Base-by-base conservation (phyloP, 345 rosid species). In the Linum tenue region DNA sequence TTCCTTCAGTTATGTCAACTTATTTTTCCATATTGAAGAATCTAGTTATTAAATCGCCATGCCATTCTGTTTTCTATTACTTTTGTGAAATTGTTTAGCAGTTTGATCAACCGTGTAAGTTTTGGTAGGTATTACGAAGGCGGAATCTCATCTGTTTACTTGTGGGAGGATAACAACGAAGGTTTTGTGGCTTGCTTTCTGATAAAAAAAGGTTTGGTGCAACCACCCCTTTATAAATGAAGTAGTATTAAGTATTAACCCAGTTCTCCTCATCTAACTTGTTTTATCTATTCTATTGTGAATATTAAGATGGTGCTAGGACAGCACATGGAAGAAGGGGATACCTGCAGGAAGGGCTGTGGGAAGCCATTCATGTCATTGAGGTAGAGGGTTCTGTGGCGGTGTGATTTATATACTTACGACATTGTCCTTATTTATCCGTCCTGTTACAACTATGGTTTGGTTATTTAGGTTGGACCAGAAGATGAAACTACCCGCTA, bases 341-440 rank as follows among this genome's bases (percentile, higher is more conserved):
- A 69, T 88, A 81, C 79, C 79, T 94, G 69, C 96, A 94, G 63
- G 97, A 90, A 83, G 99, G 99, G 63, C 86, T 96, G 3, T 94
- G 99, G 99, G 99, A 90, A 78, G 94, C 97, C 63, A 85, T 94
- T 75, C 97, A 94, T 80, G 99, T 88, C 60, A 84, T 94, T 73
- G 85, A 94, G 91, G 99, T 86, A 62, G 73, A 56, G 36, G 51
- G 10, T 2, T 44, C 12, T 44, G 51, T 44, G 7, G 51, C 1
- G 31, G 31, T 22, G 31, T 22, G 31, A 22, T 22, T 22, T 22
- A 0, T 0, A 22, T 22, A 22, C 31, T 22, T 22, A 22, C 31
- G 31, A 22, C 31, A 22, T 22, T 22, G 31, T 22, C 31, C 31
- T 22, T 22, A 22, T 22, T 22, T 22, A 22, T 22, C 31, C 31